These are phyloP conservation scores for Pelargonium cotyledonis DNA, from an alignment of 441 rosid species.

Conservation along the genomic window DNA sequence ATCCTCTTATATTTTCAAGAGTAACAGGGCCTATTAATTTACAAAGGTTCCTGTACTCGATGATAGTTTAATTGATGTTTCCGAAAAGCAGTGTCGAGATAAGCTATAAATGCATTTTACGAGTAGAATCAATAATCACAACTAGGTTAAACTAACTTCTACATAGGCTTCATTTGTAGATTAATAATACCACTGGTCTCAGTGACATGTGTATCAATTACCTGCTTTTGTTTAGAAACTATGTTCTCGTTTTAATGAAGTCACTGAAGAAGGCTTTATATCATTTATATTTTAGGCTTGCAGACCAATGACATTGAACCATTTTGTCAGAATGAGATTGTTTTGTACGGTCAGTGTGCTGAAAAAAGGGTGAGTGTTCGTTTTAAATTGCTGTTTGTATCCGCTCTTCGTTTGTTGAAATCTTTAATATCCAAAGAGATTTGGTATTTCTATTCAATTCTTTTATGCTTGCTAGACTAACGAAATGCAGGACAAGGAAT, in stretches of 20 bases:
- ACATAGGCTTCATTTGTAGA: neutral
- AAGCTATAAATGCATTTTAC: neutral
- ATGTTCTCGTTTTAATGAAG: neutral
- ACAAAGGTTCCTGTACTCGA: neutral
- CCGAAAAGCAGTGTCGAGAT: neutral
- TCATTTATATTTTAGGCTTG: slow-evolving; percentile 47
- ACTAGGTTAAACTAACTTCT: neutral
- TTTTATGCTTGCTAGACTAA: slow-evolving; percentile 17
- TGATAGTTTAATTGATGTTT: neutral
- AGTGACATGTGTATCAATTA: neutral
- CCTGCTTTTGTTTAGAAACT: neutral
- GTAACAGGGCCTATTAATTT: neutral
- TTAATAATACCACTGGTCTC: neutral
- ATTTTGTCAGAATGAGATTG: slow-evolving; percentile 91
- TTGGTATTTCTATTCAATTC: slow-evolving; percentile 7
- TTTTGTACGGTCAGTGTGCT: slow-evolving; percentile 66
- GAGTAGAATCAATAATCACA: neutral
- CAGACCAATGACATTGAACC: slow-evolving; percentile 88
- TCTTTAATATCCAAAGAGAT: slow-evolving; percentile 11
- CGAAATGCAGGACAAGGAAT: slow-evolving; percentile 63
- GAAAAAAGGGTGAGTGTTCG: slow-evolving; percentile 56
- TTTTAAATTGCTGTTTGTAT: slow-evolving; percentile 1
- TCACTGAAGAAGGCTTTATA: neutral
- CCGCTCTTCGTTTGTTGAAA: neutral
- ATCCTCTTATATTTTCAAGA: neutral